Evolutionary conservation across 345 rosid species (phyloP).

Genomic region (Ceriops tagal): DNA sequence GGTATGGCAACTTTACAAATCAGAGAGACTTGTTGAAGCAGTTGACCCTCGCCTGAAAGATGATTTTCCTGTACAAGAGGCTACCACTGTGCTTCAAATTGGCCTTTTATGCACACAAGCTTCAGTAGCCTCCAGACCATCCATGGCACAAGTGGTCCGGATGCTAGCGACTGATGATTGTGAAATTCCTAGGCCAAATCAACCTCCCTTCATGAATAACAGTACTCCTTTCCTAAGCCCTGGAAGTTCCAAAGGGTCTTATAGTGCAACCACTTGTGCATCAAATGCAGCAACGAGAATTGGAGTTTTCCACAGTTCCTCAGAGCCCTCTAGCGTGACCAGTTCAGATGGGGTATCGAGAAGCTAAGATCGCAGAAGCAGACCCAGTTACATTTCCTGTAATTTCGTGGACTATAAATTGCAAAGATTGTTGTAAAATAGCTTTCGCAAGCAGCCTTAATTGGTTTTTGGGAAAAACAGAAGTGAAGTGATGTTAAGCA

Average conservation of each 20-base stretch:
- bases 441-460: slow-evolving; percentile 5
- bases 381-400: background rate
- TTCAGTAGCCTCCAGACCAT: slow-evolving; percentile 40
- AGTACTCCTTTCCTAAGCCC: slow-evolving; percentile 21
- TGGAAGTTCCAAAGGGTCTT: slow-evolving; percentile 22
- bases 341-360: slow-evolving; percentile 25
- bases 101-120: slow-evolving; percentile 55
- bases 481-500: slow-evolving; percentile 7
- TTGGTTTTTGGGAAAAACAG: background rate
- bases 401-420: background rate
- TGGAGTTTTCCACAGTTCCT: slow-evolving; percentile 24
- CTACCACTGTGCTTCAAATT: slow-evolving; percentile 36
- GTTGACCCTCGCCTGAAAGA: slow-evolving; percentile 27
- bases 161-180: slow-evolving; percentile 27
- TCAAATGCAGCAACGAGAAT: slow-evolving; percentile 25
- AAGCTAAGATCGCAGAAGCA: slow-evolving; percentile 17
- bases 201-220: slow-evolving; percentile 41
- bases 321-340: slow-evolving; percentile 27
- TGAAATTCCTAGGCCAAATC: slow-evolving; percentile 38
- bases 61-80: slow-evolving; percentile 29
- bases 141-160: slow-evolving; percentile 39
- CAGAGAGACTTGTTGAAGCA: slow-evolving; percentile 35
- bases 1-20: slow-evolving; percentile 48
- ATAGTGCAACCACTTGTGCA: slow-evolving; percentile 24
- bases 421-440: background rate